Evolutionary conservation across 768 basidiomycete genomes (phyloP), one percentile per base, ranked within the genome.

Genomic region (Myochromella boudieri): DNA sequence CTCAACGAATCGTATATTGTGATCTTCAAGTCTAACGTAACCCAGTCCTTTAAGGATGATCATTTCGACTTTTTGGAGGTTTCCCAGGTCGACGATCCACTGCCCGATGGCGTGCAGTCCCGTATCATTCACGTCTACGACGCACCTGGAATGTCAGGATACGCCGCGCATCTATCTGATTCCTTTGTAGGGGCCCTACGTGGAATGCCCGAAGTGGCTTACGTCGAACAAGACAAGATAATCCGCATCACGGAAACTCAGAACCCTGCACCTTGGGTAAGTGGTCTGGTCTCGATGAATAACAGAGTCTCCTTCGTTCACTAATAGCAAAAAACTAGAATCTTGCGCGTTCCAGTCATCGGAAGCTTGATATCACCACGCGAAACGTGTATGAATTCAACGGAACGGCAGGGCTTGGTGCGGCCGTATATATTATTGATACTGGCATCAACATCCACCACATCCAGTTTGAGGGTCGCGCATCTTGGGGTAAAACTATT

Each of bases 1-100:
- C 70, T 95, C 63, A 84, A 87, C 71, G 87, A 95, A 75, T 89
- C 91, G n/a, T 98, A 97, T 72, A 92, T 98, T 53, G 81, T 98
- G 64, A 78, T 93, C 62, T 75, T 98, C 54, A 92, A 91, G 77
- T 76, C 83, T 49, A 83, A 80, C 46, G 53, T 85, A 9, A 72
- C 82, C 4, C 58, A 74, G 6, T 65, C 72, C 14, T 68, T 84
- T 31, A 72, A 86, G 63, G 68, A 80, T 58, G 87, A 85, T 66
- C 93, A 95, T 64, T 68, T 93, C 67, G 84, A 85, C 64, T 84
- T 88, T 68, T 68, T 97, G 42, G 71, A 85, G 62, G 66, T 64
- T 14, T 82, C 86, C 29, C 74, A 81, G 39, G 62, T 68, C 37
- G 74, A 80, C 37, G 74, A 81, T 42, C 74, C 80, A 11, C 64